Evolutionary conservation across 345 rosid genomes (phyloP).

Genomic region (Moricandia arvensis): DNA sequence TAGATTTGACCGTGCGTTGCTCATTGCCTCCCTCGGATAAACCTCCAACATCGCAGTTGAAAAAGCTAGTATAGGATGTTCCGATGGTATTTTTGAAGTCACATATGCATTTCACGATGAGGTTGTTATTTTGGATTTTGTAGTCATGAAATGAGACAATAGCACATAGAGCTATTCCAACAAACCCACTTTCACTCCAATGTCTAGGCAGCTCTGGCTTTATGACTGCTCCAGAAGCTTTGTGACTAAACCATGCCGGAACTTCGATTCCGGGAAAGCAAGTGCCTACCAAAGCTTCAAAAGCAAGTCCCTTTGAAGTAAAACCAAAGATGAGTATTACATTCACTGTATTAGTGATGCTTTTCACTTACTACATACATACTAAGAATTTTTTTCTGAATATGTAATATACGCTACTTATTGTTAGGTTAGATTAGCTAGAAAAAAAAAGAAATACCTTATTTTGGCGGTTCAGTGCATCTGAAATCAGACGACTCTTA

Average conservation of each 20-base stretch:
- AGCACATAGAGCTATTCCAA: constrained; percentile 17
- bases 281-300: constrained; percentile 2
- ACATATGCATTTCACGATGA: constrained; percentile 7
- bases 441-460: too few relatives aligned
- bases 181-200: background rate
- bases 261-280: constrained; percentile 26
- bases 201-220: background rate
- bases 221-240: constrained; percentile 3
- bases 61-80: background rate
- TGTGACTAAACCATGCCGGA: constrained; percentile 12
- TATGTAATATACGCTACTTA: too few relatives aligned
- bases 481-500: background rate
- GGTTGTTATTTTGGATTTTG: background rate
- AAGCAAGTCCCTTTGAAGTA: background rate
- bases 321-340: background rate
- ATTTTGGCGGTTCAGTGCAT: constrained; percentile 6
- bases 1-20: background rate
- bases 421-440: too few relatives aligned
- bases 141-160: constrained; percentile 5
- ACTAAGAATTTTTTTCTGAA: too few relatives aligned
- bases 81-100: background rate
- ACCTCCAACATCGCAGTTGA: background rate
- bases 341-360: too few relatives aligned
- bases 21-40: background rate
- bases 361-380: too few relatives aligned